Conservation (phyloP, 306 rosid genomes). For the Luffa aegyptiaca region DNA sequence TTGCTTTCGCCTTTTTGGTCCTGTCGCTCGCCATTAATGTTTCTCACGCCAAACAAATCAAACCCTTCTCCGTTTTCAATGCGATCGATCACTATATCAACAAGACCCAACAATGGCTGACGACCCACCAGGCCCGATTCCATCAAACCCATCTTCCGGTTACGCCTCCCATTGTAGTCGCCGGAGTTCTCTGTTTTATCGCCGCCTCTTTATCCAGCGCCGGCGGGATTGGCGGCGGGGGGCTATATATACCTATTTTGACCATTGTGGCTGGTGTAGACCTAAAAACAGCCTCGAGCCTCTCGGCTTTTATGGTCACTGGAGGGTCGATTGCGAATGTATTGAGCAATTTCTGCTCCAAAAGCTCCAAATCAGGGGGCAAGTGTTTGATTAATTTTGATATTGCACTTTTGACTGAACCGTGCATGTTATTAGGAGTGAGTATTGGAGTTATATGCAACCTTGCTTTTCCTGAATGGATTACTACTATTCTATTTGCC, state of each 20-base stretch:
- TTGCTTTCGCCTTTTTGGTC: constrained; percentile 12
- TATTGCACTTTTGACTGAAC: constrained; percentile 66
- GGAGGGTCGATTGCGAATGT: constrained; percentile 86
- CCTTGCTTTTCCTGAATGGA: constrained; percentile 79
- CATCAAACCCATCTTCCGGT: constrained; percentile 23
- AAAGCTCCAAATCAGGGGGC: constrained; percentile 31
- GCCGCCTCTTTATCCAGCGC: constrained; percentile 80
- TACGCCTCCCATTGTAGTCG: constrained; percentile 24
- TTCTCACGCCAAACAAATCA: constrained; percentile 44
- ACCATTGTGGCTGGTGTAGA: constrained; percentile 55
- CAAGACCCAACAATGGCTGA: constrained; percentile 21
- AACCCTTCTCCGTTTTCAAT: constrained; percentile 26
- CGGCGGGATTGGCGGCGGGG: constrained; percentile 85
- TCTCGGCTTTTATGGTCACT: constrained; percentile 90
- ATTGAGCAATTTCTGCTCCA: constrained; percentile 31
- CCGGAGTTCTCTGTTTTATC: constrained; percentile 45
- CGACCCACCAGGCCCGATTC: constrained; percentile 1
- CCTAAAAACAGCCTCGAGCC: constrained; percentile 71
- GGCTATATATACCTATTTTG: constrained; percentile 65
- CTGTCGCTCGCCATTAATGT: constrained; percentile 22
- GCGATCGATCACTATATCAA: constrained; percentile 15
- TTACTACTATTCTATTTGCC: constrained; percentile 56
- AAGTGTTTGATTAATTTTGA: constrained; percentile 52
- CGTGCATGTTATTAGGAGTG: constrained; percentile 73
- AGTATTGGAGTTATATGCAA: constrained; percentile 81